Conservation (phyloP, 1,284 basidiomycete species). For the Apiotrichum sp. region DNA sequence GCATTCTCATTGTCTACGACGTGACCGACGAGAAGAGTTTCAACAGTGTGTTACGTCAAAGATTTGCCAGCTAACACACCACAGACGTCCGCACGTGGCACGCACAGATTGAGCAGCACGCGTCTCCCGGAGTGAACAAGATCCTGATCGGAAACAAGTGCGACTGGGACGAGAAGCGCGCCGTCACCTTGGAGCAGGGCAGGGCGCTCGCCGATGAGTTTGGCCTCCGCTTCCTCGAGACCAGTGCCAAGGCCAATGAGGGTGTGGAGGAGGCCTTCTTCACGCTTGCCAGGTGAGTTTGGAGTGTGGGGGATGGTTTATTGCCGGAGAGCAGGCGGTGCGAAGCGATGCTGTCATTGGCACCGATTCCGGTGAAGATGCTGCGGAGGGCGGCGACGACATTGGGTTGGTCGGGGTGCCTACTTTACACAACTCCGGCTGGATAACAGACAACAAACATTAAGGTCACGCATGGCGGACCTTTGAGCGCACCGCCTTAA, state of each 20-base stretch:
- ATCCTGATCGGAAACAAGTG: slow-evolving; percentile 99
- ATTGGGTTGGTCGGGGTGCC: too few relatives aligned
- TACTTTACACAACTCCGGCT: too few relatives aligned
- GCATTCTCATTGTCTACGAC: slow-evolving; percentile 96
- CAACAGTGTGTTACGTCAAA: slow-evolving; percentile 64
- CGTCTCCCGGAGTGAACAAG: slow-evolving; percentile 98
- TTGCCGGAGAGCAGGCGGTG: neutral
- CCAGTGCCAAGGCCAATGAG: slow-evolving; percentile 93
- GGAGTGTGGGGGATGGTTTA: neutral
- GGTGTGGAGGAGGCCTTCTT: slow-evolving; percentile 99
- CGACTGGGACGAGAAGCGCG: slow-evolving; percentile 96
- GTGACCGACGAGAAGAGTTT: slow-evolving; percentile 98
- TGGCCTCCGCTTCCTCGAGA: slow-evolving; percentile 95
- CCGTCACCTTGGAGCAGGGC: slow-evolving; percentile 67
- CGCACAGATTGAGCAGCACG: slow-evolving; percentile 96
- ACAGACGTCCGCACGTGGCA: slow-evolving; percentile 98
- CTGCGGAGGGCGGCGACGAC: too few relatives aligned
- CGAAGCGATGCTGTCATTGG: too few relatives aligned
- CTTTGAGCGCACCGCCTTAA: too few relatives aligned
- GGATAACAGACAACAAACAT: too few relatives aligned
- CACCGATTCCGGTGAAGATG: too few relatives aligned
- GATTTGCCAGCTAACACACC: neutral
- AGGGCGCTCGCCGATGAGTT: slow-evolving; percentile 69
- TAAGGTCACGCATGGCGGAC: too few relatives aligned
- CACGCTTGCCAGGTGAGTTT: slow-evolving; percentile 76